A percentile compares a stretch with the other conserved stretches of the same genome.
phyloP scores from a whole-genome alignment of 345 rosid species.

The Eucalyptus shirleyi region DNA sequence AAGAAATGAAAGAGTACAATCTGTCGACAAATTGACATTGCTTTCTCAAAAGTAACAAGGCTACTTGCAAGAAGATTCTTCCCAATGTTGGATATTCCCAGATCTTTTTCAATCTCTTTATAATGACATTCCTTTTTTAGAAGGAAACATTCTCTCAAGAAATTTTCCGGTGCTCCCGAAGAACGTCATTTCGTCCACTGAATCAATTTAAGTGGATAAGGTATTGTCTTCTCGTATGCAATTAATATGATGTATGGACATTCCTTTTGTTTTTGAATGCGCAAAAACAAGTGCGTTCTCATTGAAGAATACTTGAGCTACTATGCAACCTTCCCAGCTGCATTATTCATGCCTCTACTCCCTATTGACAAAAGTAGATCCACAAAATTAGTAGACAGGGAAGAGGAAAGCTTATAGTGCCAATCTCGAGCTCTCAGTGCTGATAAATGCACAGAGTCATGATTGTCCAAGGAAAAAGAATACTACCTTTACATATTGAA shows the following conservation, averaged over 20 bases:
- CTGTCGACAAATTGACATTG: not conserved
- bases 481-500: constrained; percentile 4
- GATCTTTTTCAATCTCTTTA: not conserved
- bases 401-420: not conserved
- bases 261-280: not conserved
- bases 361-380: not conserved
- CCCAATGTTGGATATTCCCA: not conserved
- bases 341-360: not conserved
- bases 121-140: not conserved
- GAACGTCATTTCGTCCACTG: not conserved
- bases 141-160: not conserved
- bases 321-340: not conserved
- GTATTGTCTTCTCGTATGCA: not conserved
- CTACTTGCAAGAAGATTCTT: not conserved
- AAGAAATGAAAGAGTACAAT: not conserved
- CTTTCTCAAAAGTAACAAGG: not conserved
- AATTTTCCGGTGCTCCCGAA: not conserved
- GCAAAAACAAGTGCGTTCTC: not conserved
- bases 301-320: not conserved
- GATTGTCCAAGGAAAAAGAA: not conserved
- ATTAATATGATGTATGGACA: not conserved
- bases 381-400: not conserved
- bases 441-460: not conserved
- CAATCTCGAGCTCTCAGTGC: not conserved
- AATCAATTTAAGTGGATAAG: not conserved